Evolutionary conservation across 768 basidiomycete genomes (phyloP), one percentile per base, ranked within the genome.

Genomic region (Cystobasidium ongulense): DNA sequence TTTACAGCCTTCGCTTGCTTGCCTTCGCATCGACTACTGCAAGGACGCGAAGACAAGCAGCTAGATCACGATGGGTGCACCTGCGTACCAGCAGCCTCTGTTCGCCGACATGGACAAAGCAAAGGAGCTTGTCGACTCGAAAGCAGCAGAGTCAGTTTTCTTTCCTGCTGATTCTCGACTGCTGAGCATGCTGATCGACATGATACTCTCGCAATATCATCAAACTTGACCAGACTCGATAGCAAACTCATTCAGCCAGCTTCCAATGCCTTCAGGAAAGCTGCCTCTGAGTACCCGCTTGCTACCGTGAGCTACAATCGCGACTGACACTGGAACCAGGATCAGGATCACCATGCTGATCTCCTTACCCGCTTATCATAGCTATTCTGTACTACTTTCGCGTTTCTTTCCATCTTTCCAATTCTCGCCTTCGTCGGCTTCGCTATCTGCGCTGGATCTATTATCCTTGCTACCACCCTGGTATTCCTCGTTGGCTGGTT

Each of bases 331-430:
- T 59, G 8, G 13, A 4, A 10, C 5, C 25, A 29, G 5, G 25
- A 17, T 13, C 17, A 21, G 4, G 4, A 59, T 59, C 13, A 59
- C 29, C 57, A 59, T 59, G 57, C 57, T 59, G 57, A 59, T 59
- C 8, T 54, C 21, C 25, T 15, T 59, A 17, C 57, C 29, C 57
- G 11, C 25, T 54, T n/a, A 8, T 5, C 27, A 52, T 50, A 71
- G 68, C 27, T 71, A n/a, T 61, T 71, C 53, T 23, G 25, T 17
- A 36, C 53, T 5, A n/a, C 36, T 15, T 36, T 71, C 18, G 52
- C 54, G 5, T 15, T 71, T 38, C 53, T 71, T 36, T 36, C 68
- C 13, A 23, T 71, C 68, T 54, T 71, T 39, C 68, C 68, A n/a
- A 17, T 71, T 52, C 23, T 59, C 2, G 52, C 68, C 1, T 57